Percentiles rank a stretch among this genome's conserved stretches.
Evolutionary conservation across 495 filamentous ascomycete species (phyloP).

Genomic region (Staphylotrichum tortipilum): DNA sequence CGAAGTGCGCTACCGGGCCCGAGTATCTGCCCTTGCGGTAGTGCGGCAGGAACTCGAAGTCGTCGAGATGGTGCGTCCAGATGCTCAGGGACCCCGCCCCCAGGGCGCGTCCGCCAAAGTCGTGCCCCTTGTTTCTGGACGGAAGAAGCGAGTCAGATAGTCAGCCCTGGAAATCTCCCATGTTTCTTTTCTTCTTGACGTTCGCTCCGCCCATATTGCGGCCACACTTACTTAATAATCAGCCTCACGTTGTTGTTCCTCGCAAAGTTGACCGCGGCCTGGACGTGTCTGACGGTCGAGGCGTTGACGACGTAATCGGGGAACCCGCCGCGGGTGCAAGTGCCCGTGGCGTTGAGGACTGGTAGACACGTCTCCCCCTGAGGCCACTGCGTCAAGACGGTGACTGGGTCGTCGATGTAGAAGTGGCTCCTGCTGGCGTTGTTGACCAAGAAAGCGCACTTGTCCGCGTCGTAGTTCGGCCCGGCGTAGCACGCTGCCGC

Average conservation of each 20-base stretch:
- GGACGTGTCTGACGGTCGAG: constrained; percentile 46
- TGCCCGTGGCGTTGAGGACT: constrained; percentile 19
- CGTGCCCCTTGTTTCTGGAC: constrained; percentile 62
- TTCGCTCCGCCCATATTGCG: neutral
- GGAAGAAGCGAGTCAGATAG: constrained; percentile 2
- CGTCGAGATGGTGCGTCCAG: constrained; percentile 51
- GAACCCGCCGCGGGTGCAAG: constrained; percentile 49
- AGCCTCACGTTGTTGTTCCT: constrained; percentile 49
- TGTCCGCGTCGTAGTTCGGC: neutral
- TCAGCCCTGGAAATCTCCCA: too few species aligned
- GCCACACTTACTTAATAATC: constrained; percentile 50
- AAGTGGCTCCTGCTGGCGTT: neutral
- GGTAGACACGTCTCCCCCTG: constrained; percentile 30
- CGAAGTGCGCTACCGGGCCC: constrained; percentile 38
- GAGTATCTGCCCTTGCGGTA: constrained; percentile 33
- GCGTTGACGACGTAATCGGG: constrained; percentile 53
- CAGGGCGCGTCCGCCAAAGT: constrained; percentile 49
- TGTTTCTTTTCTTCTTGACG: neutral
- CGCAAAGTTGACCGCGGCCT: constrained; percentile 54
- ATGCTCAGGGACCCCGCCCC: constrained; percentile 49
- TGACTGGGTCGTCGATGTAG: constrained; percentile 26
- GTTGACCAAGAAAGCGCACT: neutral
- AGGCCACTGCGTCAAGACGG: constrained; percentile 29
- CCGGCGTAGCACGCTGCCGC: neutral
- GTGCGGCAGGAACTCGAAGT: constrained; percentile 32